phyloP scores from a whole-genome alignment of 345 rosid genomes.

The Linum lewisii region DNA sequence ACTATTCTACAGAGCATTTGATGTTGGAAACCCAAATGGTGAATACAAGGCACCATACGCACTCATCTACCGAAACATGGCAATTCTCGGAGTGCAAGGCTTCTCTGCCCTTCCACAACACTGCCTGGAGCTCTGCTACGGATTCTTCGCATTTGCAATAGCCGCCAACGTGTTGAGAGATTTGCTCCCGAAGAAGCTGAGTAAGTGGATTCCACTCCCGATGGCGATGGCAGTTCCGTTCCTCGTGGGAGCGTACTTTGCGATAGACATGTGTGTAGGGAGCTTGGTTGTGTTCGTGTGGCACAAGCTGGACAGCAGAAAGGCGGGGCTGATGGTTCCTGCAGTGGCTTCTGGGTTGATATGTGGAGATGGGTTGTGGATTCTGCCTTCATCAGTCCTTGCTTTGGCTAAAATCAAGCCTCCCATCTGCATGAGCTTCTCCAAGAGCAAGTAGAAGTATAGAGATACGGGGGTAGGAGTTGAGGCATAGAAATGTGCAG shows the following conservation, averaged over 20 bases:
- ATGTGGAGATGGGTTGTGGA: constrained; percentile 92
- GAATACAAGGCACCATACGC: constrained; percentile 96
- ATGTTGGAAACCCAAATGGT: constrained; percentile 80
- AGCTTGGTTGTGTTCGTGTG: constrained; percentile 19
- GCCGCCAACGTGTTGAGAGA: constrained; percentile 58
- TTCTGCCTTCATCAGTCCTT: constrained; percentile 71
- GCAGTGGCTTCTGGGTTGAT: constrained; percentile 91
- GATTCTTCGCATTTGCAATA: constrained; percentile 70
- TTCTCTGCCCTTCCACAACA: constrained; percentile 82
- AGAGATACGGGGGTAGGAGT: not conserved
- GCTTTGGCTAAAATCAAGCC: constrained; percentile 63
- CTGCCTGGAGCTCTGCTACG: constrained; percentile 77
- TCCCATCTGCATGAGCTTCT: constrained; percentile 82
- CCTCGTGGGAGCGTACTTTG: constrained; percentile 52
- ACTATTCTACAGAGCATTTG: constrained; percentile 81
- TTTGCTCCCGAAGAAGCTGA: constrained; percentile 30
- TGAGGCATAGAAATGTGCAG: too few species aligned
- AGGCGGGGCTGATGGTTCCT: constrained; percentile 62
- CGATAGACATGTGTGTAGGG: constrained; percentile 15
- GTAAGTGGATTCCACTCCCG: constrained; percentile 79
- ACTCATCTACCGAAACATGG: constrained; percentile 81
- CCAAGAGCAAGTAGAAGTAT: constrained; percentile 18
- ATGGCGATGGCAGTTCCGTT: constrained; percentile 99
- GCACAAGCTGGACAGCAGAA: constrained; percentile 21
- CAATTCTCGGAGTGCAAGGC: constrained; percentile 84